phyloP scores from a whole-genome alignment of 345 rosid species.

The Nephelium lappaceum region DNA sequence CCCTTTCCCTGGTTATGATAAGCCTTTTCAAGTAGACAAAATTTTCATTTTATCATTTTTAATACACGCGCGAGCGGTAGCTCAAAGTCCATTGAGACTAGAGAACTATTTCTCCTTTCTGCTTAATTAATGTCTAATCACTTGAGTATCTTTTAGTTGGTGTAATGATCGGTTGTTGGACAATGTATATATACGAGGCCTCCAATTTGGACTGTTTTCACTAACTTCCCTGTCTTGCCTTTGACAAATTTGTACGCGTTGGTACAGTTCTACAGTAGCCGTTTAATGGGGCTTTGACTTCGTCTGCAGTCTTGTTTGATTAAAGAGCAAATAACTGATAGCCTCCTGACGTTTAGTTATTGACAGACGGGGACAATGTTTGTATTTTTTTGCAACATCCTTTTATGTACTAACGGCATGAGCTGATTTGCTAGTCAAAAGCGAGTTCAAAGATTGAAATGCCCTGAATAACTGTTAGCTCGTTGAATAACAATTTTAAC shows the following conservation, averaged over 20 bases:
- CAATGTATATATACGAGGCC: constrained; percentile 12
- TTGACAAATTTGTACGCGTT: constrained; percentile 7
- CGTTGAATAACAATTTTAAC: too few species aligned
- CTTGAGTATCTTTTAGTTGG: neutral
- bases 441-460: too few species aligned
- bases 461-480: too few species aligned
- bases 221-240: neutral
- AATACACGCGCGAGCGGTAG: neutral
- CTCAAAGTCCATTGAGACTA: neutral
- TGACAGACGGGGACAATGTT: too few species aligned
- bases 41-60: neutral
- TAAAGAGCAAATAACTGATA: neutral
- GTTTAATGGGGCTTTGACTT: neutral
- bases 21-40: neutral
- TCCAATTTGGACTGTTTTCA: constrained; percentile 11
- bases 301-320: neutral
- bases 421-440: too few species aligned
- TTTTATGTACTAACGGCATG: too few species aligned
- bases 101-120: constrained; percentile 7
- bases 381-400: too few species aligned
- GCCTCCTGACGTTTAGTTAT: too few species aligned
- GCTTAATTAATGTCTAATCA: constrained; percentile 26
- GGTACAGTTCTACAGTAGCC: neutral
- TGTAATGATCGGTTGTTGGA: constrained; percentile 23
- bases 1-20: constrained; percentile 6